Base-by-base conservation (phyloP, 2,329 filamentous ascomycete genomes). In the Leptographium lundbergii region DNA sequence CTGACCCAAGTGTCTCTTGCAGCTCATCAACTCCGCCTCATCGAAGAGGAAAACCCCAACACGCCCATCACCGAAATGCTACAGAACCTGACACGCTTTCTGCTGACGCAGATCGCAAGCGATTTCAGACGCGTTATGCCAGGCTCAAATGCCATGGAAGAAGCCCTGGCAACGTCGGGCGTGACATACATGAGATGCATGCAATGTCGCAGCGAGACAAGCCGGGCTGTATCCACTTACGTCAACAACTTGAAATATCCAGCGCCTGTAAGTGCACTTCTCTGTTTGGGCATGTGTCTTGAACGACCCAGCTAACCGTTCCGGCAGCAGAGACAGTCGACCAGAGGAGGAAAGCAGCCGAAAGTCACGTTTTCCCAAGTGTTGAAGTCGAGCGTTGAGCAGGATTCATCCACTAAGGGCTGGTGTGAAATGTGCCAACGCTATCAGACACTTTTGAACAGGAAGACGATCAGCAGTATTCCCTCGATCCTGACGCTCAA, bases 341-440 rank as follows among this genome's bases (percentile, higher is more conserved):
- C 69, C 24, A 73, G 81, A 58, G 80, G 77, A 60, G 69, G 73
- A 51, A 80, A 79, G 70, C 72, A 73, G 55, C 78, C 73, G 57
- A 81, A 76, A 69, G 79, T 76, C 65, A 89, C 80, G 57, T 99
- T 99, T 69, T 95, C 91, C 0, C 88, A 94, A 67, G 84, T 96
- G 54, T 75, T 99, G n/a, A 96, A 96, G 70, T 84, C 85, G 57
- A 96, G 91, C 63, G 86, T 99, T 34, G 92, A 97, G 72, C 81
- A 90, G 57, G 90, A 96, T 69, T 88, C 88, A 13, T 89, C 89
- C 54, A 91, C 88, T 52, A 85, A 92, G 66, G 94, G 94, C 7
- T 99, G 91, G 91, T 99, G 94, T 69, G 87, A 87, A 64, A 84
- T 87, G 67, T 99, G 95, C 69, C 88, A 91, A 64, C 82, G 90